phyloP scores from a whole-genome alignment of 768 basidiomycete species.

The Amanita thiersii region DNA sequence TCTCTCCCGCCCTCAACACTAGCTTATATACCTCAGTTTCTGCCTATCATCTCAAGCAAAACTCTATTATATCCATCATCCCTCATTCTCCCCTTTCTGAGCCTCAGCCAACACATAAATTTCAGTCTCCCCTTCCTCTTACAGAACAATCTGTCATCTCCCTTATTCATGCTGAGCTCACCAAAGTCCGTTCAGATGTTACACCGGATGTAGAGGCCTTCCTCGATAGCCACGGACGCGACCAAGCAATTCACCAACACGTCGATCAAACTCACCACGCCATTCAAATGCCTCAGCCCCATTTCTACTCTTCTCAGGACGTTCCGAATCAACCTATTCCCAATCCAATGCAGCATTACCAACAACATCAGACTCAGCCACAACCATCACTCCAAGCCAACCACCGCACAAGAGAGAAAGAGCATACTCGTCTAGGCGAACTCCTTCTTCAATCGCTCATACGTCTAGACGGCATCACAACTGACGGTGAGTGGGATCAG shows the following conservation, averaged over 20 bases:
- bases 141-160: constrained; percentile 47
- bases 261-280: background rate
- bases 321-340: background rate
- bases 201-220: constrained; percentile 52
- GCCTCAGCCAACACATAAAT: constrained; percentile 15
- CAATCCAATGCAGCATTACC: constrained; percentile 9
- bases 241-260: background rate
- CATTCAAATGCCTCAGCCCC: background rate
- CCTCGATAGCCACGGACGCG: constrained; percentile 17
- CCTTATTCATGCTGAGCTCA: constrained; percentile 47
- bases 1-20: constrained; percentile 9
- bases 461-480: constrained; percentile 71
- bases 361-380: constrained; percentile 11
- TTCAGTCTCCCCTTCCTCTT: constrained; percentile 18
- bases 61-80: constrained; percentile 66
- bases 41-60: constrained; percentile 62
- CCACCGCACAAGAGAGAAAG: constrained; percentile 21
- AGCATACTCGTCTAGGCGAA: constrained; percentile 63
- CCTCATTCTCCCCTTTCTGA: constrained; percentile 27
- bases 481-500: constrained; percentile 68
- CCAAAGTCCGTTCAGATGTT: constrained; percentile 43
- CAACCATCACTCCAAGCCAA: constrained; percentile 15
- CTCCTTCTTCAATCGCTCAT: constrained; percentile 82
- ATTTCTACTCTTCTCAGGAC: background rate
- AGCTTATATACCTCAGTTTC: constrained; percentile 40